Evolutionary conservation across 805 yeast species (phyloP), one percentile per base, ranked within the genome.

Genomic region (Wickerhamomyces sydowiorum): DNA sequence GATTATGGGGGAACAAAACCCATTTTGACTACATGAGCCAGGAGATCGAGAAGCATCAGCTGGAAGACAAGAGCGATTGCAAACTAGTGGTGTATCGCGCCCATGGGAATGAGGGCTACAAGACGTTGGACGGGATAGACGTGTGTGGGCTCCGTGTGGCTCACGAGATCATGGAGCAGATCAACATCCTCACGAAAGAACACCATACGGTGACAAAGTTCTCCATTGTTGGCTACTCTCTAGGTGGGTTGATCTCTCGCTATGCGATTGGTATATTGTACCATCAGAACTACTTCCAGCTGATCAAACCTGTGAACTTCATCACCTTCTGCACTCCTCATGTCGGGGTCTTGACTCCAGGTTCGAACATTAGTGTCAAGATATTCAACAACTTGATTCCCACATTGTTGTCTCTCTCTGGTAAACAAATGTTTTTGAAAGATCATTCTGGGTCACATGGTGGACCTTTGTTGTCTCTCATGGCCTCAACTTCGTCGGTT

Each of bases 121-220:
- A 76, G 54, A 88, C 96, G 3, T 82, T 86, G 52, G 96, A 88
- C 56, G 96, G 96, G 2, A 78, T 87, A 19, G 95, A 87, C 50
- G 78, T 86, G 22, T 86, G 93, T 55, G 96, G 95, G 2, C 69
- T 78, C 38, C 67, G 95, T 19, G 82, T 86, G 7, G 79, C 84
- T 1, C 73, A 73, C 40, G 96, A 88, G 60, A 79, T 88, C 38
- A 58, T 66, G 17, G 50, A 46, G 1, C 69, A 69, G 51, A 63
- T 76, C 17, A 51, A 27, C 30, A 19, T 25, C 21, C 47, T 47
- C 49, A 60, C 41, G 37, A 46, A 36, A 5, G 57, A 52, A 20
- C 53, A 57, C 13, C 61, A 57, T n/a, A 50, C 45, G 14, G 86
- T 87, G 10, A 67, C 70, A n/a, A 75, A 79, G 51, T 69, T 89